These are phyloP conservation scores for Albugo candida DNA, from an alignment of 352 stramenopile genomes.

Conservation along the genomic window DNA sequence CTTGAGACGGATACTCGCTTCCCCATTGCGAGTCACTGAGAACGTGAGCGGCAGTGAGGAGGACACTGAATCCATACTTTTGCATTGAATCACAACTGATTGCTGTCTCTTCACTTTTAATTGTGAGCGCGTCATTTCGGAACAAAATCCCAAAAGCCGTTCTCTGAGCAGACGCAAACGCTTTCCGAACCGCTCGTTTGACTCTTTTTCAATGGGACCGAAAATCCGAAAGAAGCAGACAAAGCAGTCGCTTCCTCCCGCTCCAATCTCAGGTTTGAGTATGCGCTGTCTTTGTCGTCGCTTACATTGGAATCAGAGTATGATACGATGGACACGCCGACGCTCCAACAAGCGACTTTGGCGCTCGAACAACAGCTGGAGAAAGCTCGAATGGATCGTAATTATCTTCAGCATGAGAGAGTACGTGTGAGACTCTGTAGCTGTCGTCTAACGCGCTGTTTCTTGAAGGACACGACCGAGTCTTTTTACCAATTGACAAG, in stretches of 20 bases:
- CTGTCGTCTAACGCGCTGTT: background rate
- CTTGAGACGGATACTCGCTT: too few relatives aligned
- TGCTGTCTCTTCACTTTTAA: too few relatives aligned
- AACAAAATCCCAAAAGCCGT: too few relatives aligned
- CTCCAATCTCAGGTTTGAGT: background rate
- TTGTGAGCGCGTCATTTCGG: too few relatives aligned
- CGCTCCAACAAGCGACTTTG: slow-evolving; percentile 84
- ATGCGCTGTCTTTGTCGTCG: background rate
- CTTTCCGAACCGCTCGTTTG: too few relatives aligned
- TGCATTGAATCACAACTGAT: too few relatives aligned
- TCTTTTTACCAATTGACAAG: slow-evolving; percentile 91
- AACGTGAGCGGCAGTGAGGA: too few relatives aligned
- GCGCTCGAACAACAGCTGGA: slow-evolving; percentile 84
- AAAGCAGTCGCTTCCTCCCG: slow-evolving; percentile 13
- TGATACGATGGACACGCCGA: slow-evolving; percentile 84
- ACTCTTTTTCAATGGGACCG: too few relatives aligned
- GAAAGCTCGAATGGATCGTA: slow-evolving; percentile 80
- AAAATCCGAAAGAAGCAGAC: slow-evolving; percentile 59
- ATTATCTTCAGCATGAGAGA: slow-evolving; percentile 89
- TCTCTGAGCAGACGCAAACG: too few relatives aligned
- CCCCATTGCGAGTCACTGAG: too few relatives aligned
- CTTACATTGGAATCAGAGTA: slow-evolving; percentile 38
- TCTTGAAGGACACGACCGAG: slow-evolving; percentile 81
- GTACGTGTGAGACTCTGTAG: slow-evolving; percentile 9
- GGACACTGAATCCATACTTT: too few relatives aligned